Evolutionary conservation across 2,329 filamentous ascomycete genomes (phyloP), one percentile per base, ranked within the genome.

Genomic region (Ophiocordyceps robertsii): DNA sequence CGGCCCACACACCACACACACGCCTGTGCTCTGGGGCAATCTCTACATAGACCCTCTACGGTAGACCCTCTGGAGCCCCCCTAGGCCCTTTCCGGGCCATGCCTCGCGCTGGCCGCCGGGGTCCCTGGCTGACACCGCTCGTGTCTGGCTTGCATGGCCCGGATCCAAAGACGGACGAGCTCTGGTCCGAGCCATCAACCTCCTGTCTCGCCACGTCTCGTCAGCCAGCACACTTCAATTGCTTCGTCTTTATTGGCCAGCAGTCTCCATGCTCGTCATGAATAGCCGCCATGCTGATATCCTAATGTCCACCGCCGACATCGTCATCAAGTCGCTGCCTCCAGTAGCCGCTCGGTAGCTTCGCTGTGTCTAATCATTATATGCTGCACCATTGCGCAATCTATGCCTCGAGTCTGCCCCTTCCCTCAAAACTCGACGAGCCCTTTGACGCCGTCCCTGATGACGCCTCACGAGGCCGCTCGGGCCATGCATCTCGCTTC

Each of bases 361-460:
- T 41, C 36, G 31, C 35, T 36, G 24, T 40, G 33, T 37, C 36
- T 37, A 37, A 33, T 38, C 31, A 32, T 30, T 35, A 44, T 29
- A 37, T 42, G 21, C 40, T 37, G 38, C 42, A 47, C 44, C 41
- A 39, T n/a, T 40, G 37, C 37, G 40, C 46, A 44, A 41, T 44
- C 42, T 44, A 46, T 46, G 38, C 13, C 43, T n/a, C n/a, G 39
- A n/a, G 29, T 44, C 31, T 24, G 29, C 42, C 31, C 36, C 14
- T 10, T 42, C 16, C 40, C 16, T 37, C 21, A 6, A n/a, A 32
- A 36, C 9, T 16, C 12, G 36, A 10, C 7, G 9, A 6, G 17
- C 40, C 33, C 29, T 19, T 11, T 36, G 42, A 38, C 42, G 45
- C 39, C 44, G 35, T 39, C 40, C 38, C 32, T 13, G 19, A 33